Percentiles rank a stretch among this genome's conserved stretches.
Conservation (phyloP, 257 asterid genomes). For the Gentiana straminea region DNA sequence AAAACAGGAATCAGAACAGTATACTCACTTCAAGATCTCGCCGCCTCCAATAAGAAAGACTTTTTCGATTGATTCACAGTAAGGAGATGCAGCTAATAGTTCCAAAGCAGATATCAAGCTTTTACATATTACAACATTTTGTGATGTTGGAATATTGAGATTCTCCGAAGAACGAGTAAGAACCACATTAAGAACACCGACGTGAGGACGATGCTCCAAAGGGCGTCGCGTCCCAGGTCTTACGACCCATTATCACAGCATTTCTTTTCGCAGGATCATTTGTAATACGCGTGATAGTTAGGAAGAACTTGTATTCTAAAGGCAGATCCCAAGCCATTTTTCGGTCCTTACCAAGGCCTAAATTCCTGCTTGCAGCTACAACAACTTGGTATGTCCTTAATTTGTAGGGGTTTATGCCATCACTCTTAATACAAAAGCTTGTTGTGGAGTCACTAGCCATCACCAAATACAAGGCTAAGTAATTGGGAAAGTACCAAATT, state of each 20-base stretch:
- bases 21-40: constrained; percentile 61
- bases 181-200: constrained; percentile 73
- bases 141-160: constrained; percentile 34
- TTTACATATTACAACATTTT: constrained; percentile 53
- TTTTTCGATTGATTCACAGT: constrained; percentile 49
- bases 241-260: constrained; percentile 85
- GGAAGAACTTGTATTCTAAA: constrained; percentile 61
- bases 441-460: constrained; percentile 36
- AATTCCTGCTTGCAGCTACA: constrained; percentile 68
- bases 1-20: neutral
- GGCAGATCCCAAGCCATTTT: constrained; percentile 76
- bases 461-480: constrained; percentile 18
- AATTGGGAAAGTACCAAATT: too few species aligned
- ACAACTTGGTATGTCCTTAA: constrained; percentile 63
- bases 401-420: constrained; percentile 12
- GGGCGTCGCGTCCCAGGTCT: constrained; percentile 89
- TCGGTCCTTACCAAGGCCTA: constrained; percentile 80
- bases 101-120: constrained; percentile 60
- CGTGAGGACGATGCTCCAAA: constrained; percentile 44
- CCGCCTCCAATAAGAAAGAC: constrained; percentile 96
- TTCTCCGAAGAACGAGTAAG: constrained; percentile 63
- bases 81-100: constrained; percentile 62
- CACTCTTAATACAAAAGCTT: constrained; percentile 22
- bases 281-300: constrained; percentile 49
- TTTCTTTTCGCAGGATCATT: constrained; percentile 47